phyloP scores from a whole-genome alignment of 2,329 filamentous ascomycete species.

The Apiospora kogelbergensis region DNA sequence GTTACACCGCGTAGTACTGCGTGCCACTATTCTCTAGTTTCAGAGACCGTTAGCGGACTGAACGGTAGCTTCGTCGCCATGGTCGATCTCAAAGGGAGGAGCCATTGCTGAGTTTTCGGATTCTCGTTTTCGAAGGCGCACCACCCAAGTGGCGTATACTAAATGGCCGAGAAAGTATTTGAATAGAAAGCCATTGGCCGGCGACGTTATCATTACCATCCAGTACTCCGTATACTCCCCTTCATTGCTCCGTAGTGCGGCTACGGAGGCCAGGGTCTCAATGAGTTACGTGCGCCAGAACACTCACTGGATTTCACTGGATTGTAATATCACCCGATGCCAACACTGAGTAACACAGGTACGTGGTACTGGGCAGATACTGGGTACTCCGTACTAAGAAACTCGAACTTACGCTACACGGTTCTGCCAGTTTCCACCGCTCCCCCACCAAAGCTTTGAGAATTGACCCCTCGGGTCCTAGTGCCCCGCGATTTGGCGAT shows the following conservation, averaged over 20 bases:
- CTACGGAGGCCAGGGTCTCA: too few species aligned
- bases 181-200: too few species aligned
- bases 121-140: too few species aligned
- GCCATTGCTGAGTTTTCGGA: neutral
- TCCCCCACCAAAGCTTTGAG: conserved; percentile 4
- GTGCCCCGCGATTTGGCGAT: conserved; percentile 6
- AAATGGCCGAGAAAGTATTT: neutral
- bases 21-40: too few species aligned
- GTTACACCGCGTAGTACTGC: neutral
- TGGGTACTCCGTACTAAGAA: too few species aligned
- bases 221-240: neutral
- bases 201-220: neutral
- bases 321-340: neutral
- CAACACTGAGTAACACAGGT: neutral
- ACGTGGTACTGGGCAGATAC: too few species aligned
- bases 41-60: neutral
- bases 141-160: neutral
- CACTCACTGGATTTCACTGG: too few species aligned
- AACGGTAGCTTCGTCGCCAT: neutral
- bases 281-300: too few species aligned
- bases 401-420: neutral
- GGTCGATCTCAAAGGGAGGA: too few species aligned
- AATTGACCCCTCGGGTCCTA: conserved; percentile 6
- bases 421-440: conserved; percentile 3
- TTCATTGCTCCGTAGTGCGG: too few species aligned